These are phyloP conservation scores for Davidsoniella neocaledoniae DNA, from an alignment of 2,329 filamentous ascomycete genomes.

Conservation along the genomic window DNA sequence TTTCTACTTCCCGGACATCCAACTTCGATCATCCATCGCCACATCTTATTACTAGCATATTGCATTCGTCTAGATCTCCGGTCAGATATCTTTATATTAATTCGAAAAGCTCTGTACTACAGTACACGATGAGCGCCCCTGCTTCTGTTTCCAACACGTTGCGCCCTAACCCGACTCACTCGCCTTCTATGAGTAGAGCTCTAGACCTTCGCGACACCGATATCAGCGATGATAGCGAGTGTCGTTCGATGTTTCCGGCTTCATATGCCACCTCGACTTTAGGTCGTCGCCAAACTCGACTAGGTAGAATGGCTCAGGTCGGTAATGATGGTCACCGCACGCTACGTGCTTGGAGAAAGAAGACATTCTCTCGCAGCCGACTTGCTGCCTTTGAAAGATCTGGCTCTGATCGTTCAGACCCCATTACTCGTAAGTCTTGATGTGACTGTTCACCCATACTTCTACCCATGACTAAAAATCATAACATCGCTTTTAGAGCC, in stretches of 20 bases:
- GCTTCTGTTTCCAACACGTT: too few relatives aligned
- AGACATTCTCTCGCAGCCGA: slow-evolving; percentile 9
- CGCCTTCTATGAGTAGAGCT: slow-evolving; percentile 8
- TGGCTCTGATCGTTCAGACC: slow-evolving; percentile 5
- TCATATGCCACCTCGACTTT: slow-evolving; percentile 10
- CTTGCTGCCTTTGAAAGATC: slow-evolving; percentile 6
- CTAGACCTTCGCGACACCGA: slow-evolving; percentile 12
- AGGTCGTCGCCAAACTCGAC: neutral
- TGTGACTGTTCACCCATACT: neutral
- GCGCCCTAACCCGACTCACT: too few relatives aligned
- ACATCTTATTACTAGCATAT: too few relatives aligned
- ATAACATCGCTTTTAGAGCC: neutral
- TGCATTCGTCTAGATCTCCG: too few relatives aligned
- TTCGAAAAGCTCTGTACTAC: too few relatives aligned
- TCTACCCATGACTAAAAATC: neutral
- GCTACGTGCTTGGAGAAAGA: slow-evolving; percentile 9
- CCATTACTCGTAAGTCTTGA: neutral
- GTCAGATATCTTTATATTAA: too few relatives aligned
- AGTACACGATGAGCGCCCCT: too few relatives aligned
- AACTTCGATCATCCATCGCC: too few relatives aligned
- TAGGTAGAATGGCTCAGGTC: slow-evolving; percentile 3
- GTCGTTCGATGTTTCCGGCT: slow-evolving; percentile 9
- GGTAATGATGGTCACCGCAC: slow-evolving; percentile 11
- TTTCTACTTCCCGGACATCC: too few relatives aligned
- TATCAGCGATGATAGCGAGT: slow-evolving; percentile 12